Evolutionary conservation across 257 asterid genomes (phyloP).

Genomic region (Ehretia macrophylla): DNA sequence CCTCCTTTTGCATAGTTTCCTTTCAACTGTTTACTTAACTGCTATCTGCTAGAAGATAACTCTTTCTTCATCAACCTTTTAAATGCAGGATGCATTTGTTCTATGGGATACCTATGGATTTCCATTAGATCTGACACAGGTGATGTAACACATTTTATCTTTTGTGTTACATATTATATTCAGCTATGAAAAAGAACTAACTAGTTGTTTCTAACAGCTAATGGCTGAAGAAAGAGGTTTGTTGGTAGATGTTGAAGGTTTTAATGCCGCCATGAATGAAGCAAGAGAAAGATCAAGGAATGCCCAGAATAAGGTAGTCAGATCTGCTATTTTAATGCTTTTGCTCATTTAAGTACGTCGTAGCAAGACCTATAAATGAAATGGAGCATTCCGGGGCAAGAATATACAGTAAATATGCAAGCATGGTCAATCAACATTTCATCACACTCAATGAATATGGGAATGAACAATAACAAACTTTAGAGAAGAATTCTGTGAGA

Average conservation of each 20-base stretch:
- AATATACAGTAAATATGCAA: too few relatives aligned
- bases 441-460: neutral
- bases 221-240: slow-evolving; percentile 98
- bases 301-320: slow-evolving; percentile 83
- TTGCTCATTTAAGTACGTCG: slow-evolving; percentile 10
- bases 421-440: too few relatives aligned
- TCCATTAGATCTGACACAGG: slow-evolving; percentile 99
- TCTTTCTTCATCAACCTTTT: slow-evolving; percentile 19
- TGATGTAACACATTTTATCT: slow-evolving; percentile 16
- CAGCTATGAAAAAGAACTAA: slow-evolving; percentile 14
- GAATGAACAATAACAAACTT: neutral
- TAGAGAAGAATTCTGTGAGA: neutral
- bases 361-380: too few relatives aligned
- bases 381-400: too few relatives aligned
- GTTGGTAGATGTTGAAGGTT: slow-evolving; percentile 75
- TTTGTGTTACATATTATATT: neutral
- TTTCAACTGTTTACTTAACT: neutral
- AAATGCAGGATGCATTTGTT: slow-evolving; percentile 87
- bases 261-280: slow-evolving; percentile 63
- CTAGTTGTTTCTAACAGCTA: slow-evolving; percentile 41
- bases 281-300: slow-evolving; percentile 94
- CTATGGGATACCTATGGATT: slow-evolving; percentile 98
- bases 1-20: neutral
- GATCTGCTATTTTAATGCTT: slow-evolving; percentile 15
- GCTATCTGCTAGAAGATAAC: neutral